Conservation (phyloP, 2,329 filamentous ascomycete species). For the Didymella pomorum region DNA sequence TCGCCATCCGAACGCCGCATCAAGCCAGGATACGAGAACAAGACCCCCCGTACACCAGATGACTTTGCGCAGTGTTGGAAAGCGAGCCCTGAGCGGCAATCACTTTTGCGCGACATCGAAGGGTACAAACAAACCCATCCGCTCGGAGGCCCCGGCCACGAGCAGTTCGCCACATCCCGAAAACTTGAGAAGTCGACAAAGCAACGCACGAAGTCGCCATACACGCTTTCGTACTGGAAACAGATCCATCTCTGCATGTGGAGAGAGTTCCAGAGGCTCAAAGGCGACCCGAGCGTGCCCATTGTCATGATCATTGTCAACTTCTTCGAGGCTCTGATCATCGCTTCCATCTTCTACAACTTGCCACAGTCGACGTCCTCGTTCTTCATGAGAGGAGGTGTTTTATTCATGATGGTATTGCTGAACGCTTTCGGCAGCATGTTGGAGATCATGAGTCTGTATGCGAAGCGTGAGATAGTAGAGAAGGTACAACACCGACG, state of each 20-base stretch:
- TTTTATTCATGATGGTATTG: background rate
- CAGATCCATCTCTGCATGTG: background rate
- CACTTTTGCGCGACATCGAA: background rate
- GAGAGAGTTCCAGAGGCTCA: background rate
- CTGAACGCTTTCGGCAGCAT: background rate
- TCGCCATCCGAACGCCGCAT: constrained; percentile 55
- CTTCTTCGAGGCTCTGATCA: background rate
- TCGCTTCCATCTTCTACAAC: background rate
- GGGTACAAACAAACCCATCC: background rate
- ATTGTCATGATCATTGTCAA: background rate
- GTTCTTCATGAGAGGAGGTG: background rate
- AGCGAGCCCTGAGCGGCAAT: background rate
- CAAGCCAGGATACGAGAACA: background rate
- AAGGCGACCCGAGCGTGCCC: background rate
- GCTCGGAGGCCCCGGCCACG: background rate
- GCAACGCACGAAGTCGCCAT: background rate
- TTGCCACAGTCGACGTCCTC: background rate
- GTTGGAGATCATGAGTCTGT: background rate
- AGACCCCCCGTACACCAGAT: background rate
- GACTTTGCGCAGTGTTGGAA: background rate
- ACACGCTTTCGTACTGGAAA: background rate
- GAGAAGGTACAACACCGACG: background rate
- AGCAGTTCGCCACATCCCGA: background rate
- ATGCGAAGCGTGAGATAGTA: background rate
- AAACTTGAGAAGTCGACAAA: background rate